phyloP scores from a whole-genome alignment of 1,139 yeast genomes.

The Pichia sp. region DNA sequence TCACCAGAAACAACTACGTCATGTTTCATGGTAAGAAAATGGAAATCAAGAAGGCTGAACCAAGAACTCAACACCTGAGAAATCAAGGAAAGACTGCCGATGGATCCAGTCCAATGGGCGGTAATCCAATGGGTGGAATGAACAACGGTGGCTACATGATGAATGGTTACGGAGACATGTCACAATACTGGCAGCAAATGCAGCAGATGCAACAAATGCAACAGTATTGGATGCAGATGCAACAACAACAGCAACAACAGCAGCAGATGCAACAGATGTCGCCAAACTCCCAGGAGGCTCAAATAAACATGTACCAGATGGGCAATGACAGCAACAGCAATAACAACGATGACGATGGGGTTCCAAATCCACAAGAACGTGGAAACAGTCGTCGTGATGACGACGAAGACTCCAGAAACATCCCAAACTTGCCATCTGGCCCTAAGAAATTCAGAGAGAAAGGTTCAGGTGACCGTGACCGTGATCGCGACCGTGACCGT shows the following conservation, averaged over 20 bases:
- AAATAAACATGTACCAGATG: constrained; percentile 21
- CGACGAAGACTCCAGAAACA: constrained; percentile 13
- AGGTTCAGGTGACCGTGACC: constrained; percentile 18
- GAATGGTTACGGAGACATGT: constrained; percentile 45
- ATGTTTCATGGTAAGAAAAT: constrained; percentile 85
- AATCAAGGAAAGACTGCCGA: constrained; percentile 34
- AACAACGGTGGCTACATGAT: constrained; percentile 6
- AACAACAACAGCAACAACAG: constrained; percentile 24
- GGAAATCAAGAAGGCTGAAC: constrained; percentile 98
- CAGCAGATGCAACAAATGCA: constrained; percentile 48
- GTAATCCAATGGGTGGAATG: neutral
- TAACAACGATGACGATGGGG: constrained; percentile 31
- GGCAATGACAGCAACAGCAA: constrained; percentile 21
- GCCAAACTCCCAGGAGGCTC: constrained; percentile 19
- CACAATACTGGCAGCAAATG: constrained; percentile 71
- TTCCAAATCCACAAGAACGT: constrained; percentile 34
- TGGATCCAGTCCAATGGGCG: constrained; percentile 2
- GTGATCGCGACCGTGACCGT: constrained; percentile 13
- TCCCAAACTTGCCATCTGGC: constrained; percentile 32
- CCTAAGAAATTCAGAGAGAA: constrained; percentile 30
- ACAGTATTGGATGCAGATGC: constrained; percentile 28
- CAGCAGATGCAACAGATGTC: constrained; percentile 19
- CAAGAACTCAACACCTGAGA: constrained; percentile 57
- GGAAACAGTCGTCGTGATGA: constrained; percentile 6
- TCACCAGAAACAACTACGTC: constrained; percentile 76